Evolutionary conservation across 2,329 filamentous ascomycete genomes (phyloP), one percentile per base, ranked within the genome.

Genomic region (Beauveria sp.): DNA sequence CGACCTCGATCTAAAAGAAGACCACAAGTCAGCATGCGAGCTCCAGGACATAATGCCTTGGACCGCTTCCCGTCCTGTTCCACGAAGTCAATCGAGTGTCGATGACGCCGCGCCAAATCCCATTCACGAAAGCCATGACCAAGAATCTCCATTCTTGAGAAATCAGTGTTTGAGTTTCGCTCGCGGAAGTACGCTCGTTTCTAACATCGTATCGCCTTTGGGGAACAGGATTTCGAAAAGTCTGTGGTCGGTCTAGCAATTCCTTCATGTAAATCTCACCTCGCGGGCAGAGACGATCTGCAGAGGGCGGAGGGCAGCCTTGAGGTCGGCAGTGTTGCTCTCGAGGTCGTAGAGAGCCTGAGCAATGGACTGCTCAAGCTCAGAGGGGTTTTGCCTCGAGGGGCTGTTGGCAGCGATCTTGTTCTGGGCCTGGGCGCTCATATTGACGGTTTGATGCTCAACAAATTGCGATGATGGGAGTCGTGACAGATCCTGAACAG

Each of bases 261-360:
- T 73, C 63, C 66, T 69, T 72, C 70, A 74, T 67, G 74, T 69
- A 67, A 62, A 78, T 88, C 92, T 92, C 89, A 99, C 95, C 93
- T 99, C 95, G 81, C 93, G 91, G 79, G 95, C 95, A 83, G 91
- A 96, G 79, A 96, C 91, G 82, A 99, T 93, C 87, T 99, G 95
- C 82, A 99, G 88, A 80, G 95, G 95, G 77, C 95, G 89, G 77
- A 99, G 89, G 73, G 92, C 89, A 76, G 86, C 87, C 90, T 93
- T 96, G 83, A 99, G 90, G 83, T 99, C 95, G 79, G 92, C 85
- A 77, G 95, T 96, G 88, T 97, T 97, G 84, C 88, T 93, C 91
- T 99, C 95, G 82, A 99, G 91, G 77, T 99, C 95, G 85, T 89
- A 96, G 70, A 99, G 91, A 83, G 95, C 95, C 82, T 88, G 90